Evolutionary conservation across 2,329 filamentous ascomycete genomes (phyloP), one percentile per base, ranked within the genome.

Genomic region (Neofusicoccum parvum): DNA sequence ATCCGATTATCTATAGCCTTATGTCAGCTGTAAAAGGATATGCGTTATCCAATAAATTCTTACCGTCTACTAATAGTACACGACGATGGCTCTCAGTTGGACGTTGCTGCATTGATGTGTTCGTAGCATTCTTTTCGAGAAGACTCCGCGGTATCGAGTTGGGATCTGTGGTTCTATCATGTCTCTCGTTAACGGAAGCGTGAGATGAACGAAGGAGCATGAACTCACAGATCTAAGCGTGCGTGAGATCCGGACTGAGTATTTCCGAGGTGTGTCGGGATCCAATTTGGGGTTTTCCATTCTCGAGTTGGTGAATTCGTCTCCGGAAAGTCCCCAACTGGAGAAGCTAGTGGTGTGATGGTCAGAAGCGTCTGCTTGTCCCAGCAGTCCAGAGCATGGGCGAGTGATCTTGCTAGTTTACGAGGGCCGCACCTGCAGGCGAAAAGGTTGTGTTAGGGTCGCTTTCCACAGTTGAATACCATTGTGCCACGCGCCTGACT

Each of bases 321-420:
- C 17, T 43, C 37, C 5, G 48, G 37, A 17, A 15, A 20, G 15
- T 12, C 36, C 11, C n/a, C 9, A 3, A 14, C 20, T 41, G 60
- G 60, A 36, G 49, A 54, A 27, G 27, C 17, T 12, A 37, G 37
- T 3, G 60, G 48, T 4, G 37, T 64, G n/a, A 45, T 32, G 2
- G 23, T 54, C 60, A 63, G 9, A 1, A 50, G 62, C 51, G 41
- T 49, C 17, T 34, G 50, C 27, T 37, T 48, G 12, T 58, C 43
- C 20, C 51, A 32, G 17, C 32, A 50, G 20, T 58, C 51, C 41
- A 65, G 48, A 45, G 23, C 54, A 23, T 53, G 51, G 27, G 70
- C 72, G 14, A 77, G 67, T 14, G 74, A 67, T 46, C 70, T 70
- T 2, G 75, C 74, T 14, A 77, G 49, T 50, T 77, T 77, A 41